phyloP scores from a whole-genome alignment of 768 basidiomycete genomes.

The Dioszegia crocea region DNA sequence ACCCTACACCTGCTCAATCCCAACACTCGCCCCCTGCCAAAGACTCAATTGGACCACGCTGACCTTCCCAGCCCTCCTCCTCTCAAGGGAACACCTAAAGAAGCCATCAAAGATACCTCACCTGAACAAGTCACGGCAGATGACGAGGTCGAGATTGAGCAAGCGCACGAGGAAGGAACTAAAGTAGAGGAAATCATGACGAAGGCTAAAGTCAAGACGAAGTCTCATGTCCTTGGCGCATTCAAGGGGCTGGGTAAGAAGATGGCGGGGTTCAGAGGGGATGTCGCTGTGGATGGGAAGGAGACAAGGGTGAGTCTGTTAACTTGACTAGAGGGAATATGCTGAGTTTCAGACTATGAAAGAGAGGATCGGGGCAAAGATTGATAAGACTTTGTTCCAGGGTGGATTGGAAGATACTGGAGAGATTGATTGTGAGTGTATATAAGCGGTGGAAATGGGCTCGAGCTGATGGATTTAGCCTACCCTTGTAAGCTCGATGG shows the following conservation, averaged over 20 bases:
- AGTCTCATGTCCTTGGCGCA: constrained; percentile 44
- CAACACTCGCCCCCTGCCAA: too few species aligned
- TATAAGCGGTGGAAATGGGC: neutral
- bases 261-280: constrained; percentile 49
- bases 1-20: neutral
- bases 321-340: neutral
- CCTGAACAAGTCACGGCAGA: constrained; percentile 39
- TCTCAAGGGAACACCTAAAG: constrained; percentile 44
- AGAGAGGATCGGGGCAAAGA: constrained; percentile 45
- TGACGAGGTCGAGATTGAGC: constrained; percentile 38
- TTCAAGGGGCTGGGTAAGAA: constrained; percentile 49
- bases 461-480: constrained; percentile 24
- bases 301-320: constrained; percentile 42
- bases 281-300: constrained; percentile 50
- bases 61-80: constrained; percentile 34
- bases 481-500: constrained; percentile 50
- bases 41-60: too few species aligned
- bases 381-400: constrained; percentile 48
- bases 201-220: constrained; percentile 46
- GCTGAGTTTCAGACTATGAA: constrained; percentile 4
- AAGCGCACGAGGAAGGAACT: constrained; percentile 45
- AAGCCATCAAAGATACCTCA: constrained; percentile 45
- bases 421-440: constrained; percentile 39
- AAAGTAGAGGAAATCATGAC: constrained; percentile 38
- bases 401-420: constrained; percentile 48